phyloP scores from a whole-genome alignment of 2,329 filamentous ascomycete species.

The Arthrobotrys musiformis region DNA sequence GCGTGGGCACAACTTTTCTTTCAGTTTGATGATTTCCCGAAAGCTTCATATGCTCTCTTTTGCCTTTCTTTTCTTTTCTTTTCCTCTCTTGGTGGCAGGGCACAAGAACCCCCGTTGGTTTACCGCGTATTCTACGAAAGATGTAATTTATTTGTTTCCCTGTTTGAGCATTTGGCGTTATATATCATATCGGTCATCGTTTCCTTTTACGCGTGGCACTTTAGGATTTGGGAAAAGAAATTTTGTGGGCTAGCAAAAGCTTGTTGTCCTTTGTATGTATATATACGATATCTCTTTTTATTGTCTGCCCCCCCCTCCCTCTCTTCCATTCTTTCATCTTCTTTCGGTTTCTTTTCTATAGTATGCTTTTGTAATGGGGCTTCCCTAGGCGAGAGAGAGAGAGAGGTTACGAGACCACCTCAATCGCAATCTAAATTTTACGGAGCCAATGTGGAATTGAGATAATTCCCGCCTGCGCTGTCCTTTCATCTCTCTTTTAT shows the following conservation, averaged over 20 bases:
- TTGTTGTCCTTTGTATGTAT: conserved; percentile 4
- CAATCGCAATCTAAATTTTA: neutral
- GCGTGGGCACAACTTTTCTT: conserved; percentile 11
- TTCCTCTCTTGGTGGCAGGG: neutral
- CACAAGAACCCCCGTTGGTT: neutral
- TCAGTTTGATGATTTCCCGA: neutral
- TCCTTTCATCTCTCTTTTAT: neutral
- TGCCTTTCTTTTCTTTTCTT: neutral
- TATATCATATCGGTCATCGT: conserved; percentile 4
- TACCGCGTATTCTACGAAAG: neutral
- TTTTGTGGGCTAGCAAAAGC: conserved; percentile 16
- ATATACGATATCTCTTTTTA: conserved; percentile 17
- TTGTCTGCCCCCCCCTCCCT: no score
- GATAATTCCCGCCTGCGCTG: neutral
- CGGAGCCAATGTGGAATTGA: neutral
- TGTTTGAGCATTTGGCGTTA: conserved; percentile 34
- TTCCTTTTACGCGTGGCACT: neutral
- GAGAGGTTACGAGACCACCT: neutral
- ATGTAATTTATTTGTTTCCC: conserved; percentile 3
- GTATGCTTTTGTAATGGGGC: neutral
- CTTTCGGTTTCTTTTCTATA: neutral
- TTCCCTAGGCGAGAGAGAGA: no score
- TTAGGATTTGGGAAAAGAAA: conserved; percentile 2
- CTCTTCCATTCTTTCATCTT: neutral
- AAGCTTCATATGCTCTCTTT: neutral